Evolutionary conservation across 768 basidiomycete genomes (phyloP), one percentile per base, ranked within the genome.

Genomic region (Boletus pseudo-olivaceus): DNA sequence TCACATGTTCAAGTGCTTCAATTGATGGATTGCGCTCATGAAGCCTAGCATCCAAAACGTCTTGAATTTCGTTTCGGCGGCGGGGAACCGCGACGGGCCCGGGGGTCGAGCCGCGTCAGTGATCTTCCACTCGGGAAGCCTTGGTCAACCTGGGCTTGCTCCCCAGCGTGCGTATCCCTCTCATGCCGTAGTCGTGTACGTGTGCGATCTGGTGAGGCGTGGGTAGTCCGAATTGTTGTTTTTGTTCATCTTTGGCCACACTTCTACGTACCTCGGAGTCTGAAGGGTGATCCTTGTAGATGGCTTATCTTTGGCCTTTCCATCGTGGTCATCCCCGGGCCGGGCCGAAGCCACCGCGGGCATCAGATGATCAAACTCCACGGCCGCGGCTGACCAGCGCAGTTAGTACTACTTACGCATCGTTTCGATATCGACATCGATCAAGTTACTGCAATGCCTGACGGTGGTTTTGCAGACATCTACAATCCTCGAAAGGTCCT

Each of bases 401-500:
- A n/a, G n/a, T n/a, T n/a, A n/a, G n/a, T n/a, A n/a, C n/a, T n/a
- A n/a, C 23, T 23, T 23, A 4, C 23, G 23, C 23, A 23, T 23
- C 4, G 23, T 23, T 23, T 23, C 23, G 23, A 23, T 23, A 23
- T 23, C 23, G n/a, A 38, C n/a, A 40, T 37, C 42, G 23, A 23
- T 4, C 23, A 23, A 23, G 23, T 26, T 27, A 5, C 15, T 35
- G 3, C 35, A 23, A 70, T 70, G 69, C 56, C 63, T 38, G 55
- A 54, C 55, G 53, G 54, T 45, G 59, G 62, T 44, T 67, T 62
- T 32, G 61, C 80, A 38, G 77, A 78, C 35, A 70, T 77, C 55
- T 85, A 83, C 64, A 72, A 72, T 55, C 83, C 83, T 53, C 75
- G 74, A 59, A 82, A 81, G 66, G 74, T 83, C 49, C 75, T 84